Conservation (phyloP, 2,329 filamentous ascomycete species). For the Beauveria varroae region DNA sequence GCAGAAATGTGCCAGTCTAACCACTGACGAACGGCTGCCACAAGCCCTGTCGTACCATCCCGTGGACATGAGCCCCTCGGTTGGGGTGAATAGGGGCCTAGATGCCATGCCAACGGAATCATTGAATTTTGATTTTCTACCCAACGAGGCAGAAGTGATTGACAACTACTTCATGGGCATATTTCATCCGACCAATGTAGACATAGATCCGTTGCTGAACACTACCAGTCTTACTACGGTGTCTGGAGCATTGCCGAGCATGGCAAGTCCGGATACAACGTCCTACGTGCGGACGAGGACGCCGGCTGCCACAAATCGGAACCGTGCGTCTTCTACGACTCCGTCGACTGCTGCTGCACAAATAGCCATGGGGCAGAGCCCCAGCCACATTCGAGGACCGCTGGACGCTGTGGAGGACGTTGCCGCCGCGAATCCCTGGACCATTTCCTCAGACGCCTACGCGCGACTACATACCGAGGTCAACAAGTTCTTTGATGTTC, state of each 20-base stretch:
- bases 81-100: neutral
- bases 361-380: neutral
- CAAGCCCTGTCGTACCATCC: too few relatives aligned
- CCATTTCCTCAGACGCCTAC: conserved; percentile 12
- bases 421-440: conserved; percentile 14
- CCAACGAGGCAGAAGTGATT: conserved; percentile 14
- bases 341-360: neutral
- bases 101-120: neutral
- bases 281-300: neutral
- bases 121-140: conserved; percentile 9
- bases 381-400: neutral
- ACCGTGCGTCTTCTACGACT: neutral
- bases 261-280: too few relatives aligned
- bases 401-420: conserved; percentile 10
- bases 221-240: neutral
- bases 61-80: too few relatives aligned
- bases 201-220: neutral
- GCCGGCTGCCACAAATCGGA: neutral
- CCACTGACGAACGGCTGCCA: too few relatives aligned
- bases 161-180: conserved; percentile 9
- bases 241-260: neutral
- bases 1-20: too few relatives aligned
- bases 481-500: conserved; percentile 21
- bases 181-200: neutral
- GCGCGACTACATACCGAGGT: conserved; percentile 12